Conservation (phyloP, 2,329 filamentous ascomycete genomes). For the Sporothrix dimorphospora region DNA sequence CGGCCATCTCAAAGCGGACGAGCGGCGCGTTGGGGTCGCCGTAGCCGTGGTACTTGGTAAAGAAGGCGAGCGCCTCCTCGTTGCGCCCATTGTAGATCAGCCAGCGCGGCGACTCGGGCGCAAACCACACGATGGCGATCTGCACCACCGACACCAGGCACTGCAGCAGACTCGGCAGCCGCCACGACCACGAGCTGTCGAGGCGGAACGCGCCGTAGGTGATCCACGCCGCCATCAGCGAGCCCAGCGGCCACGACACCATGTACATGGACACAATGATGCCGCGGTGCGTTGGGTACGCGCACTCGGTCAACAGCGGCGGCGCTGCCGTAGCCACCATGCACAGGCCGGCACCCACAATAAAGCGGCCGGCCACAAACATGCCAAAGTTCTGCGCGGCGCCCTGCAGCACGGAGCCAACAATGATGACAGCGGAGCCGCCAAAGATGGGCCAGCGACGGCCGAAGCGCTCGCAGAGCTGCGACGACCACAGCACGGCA, state of each 20-base stretch:
- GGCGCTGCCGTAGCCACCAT: constrained; percentile 43
- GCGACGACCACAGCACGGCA: constrained; percentile 21
- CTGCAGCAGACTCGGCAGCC: constrained; percentile 52
- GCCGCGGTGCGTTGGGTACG: constrained; percentile 77
- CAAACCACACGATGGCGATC: constrained; percentile 28
- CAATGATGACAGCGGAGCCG: constrained; percentile 70
- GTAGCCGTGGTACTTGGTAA: constrained; percentile 32
- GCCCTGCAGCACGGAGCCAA: constrained; percentile 75
- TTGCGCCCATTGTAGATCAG: constrained; percentile 32
- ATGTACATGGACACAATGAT: constrained; percentile 76
- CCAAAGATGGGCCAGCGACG: constrained; percentile 72
- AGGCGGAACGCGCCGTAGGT: constrained; percentile 60
- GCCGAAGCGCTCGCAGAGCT: constrained; percentile 61
- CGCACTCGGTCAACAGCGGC: constrained; percentile 57
- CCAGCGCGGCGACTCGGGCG: constrained; percentile 32
- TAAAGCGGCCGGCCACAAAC: constrained; percentile 69
- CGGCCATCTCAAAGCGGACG: constrained; percentile 33
- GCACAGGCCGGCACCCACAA: constrained; percentile 67
- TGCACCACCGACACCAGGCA: constrained; percentile 32
- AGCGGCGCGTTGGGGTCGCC: constrained; percentile 28
- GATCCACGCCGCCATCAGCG: constrained; percentile 73
- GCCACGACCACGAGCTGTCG: constrained; percentile 37
- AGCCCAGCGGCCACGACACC: constrained; percentile 79
- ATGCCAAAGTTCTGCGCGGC: constrained; percentile 62
- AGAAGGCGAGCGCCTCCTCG: constrained; percentile 47